Percentiles rank a stretch among this genome's conserved stretches.
Conservation (phyloP, 176 grass and related monocot species). For the Lolium perenne region DNA sequence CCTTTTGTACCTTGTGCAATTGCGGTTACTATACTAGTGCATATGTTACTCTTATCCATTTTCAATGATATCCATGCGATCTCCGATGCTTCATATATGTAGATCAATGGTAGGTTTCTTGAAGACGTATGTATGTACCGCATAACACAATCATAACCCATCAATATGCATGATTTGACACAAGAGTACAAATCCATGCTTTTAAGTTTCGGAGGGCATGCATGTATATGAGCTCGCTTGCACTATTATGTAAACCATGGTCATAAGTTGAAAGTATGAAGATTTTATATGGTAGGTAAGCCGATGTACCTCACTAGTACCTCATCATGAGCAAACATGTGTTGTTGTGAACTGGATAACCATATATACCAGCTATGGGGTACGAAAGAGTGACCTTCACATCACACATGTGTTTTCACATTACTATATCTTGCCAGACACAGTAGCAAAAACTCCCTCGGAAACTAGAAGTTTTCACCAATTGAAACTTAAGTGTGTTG, state of each 20-base stretch:
- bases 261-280: background rate
- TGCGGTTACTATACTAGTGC: no score
- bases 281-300: background rate
- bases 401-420: background rate
- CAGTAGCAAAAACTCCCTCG: no score
- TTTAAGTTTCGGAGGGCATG: background rate
- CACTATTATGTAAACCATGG: no score
- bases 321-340: no score
- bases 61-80: no score
- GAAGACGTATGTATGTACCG: background rate
- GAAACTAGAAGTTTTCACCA: no score
- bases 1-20: no score
- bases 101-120: background rate
- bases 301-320: background rate
- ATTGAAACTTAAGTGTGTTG: no score
- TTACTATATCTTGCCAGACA: background rate
- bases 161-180: background rate
- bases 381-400: background rate
- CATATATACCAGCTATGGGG: background rate
- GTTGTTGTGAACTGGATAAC: background rate
- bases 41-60: no score
- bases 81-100: no score
- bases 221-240: background rate
- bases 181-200: background rate
- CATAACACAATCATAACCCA: background rate